Evolutionary conservation across 495 filamentous ascomycete species (phyloP).

Genomic region (Penicillium steckii): DNA sequence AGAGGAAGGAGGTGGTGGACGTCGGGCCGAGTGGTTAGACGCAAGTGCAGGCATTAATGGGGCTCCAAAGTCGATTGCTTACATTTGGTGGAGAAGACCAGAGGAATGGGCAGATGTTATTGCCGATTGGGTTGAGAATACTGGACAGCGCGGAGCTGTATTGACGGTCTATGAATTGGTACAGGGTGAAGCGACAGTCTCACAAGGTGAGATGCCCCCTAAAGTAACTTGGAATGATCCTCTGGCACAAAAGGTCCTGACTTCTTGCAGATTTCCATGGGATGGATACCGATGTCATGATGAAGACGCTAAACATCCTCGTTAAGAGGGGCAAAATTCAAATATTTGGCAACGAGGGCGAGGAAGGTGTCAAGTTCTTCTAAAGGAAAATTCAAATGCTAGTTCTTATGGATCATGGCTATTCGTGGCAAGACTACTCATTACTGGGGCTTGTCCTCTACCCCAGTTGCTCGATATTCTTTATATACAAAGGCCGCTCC

Average conservation of each 20-base stretch:
- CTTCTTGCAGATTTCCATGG: slow-evolving; percentile 71
- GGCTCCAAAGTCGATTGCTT: slow-evolving; percentile 43
- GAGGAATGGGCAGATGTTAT: slow-evolving; percentile 74
- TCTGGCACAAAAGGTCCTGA: slow-evolving; percentile 15
- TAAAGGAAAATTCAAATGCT: slow-evolving; percentile 35
- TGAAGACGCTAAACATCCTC: slow-evolving; percentile 71
- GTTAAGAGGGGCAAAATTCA: slow-evolving; percentile 91
- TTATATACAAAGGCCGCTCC: slow-evolving; percentile 15
- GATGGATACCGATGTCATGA: slow-evolving; percentile 77
- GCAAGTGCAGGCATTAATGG: slow-evolving; percentile 9
- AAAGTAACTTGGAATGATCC: background rate
- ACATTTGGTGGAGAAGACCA: slow-evolving; percentile 67
- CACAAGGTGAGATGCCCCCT: slow-evolving; percentile 49
- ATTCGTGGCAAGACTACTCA: slow-evolving; percentile 22
- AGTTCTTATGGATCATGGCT: slow-evolving; percentile 19
- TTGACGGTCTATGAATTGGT: slow-evolving; percentile 75
- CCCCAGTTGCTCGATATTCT: slow-evolving; percentile 6
- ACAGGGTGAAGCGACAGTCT: slow-evolving; percentile 62
- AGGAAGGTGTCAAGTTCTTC: slow-evolving; percentile 94
- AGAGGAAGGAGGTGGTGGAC: slow-evolving; percentile 55
- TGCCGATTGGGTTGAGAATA: slow-evolving; percentile 66
- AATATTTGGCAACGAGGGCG: slow-evolving; percentile 83
- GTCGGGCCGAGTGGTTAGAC: slow-evolving; percentile 67
- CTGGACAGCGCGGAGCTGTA: slow-evolving; percentile 70
- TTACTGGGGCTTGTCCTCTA: too few relatives aligned